A percentile compares a stretch with the other conserved stretches of the same genome.
Evolutionary conservation across 2,329 filamentous ascomycete species (phyloP).

Genomic region (Cordyceps cicadae): DNA sequence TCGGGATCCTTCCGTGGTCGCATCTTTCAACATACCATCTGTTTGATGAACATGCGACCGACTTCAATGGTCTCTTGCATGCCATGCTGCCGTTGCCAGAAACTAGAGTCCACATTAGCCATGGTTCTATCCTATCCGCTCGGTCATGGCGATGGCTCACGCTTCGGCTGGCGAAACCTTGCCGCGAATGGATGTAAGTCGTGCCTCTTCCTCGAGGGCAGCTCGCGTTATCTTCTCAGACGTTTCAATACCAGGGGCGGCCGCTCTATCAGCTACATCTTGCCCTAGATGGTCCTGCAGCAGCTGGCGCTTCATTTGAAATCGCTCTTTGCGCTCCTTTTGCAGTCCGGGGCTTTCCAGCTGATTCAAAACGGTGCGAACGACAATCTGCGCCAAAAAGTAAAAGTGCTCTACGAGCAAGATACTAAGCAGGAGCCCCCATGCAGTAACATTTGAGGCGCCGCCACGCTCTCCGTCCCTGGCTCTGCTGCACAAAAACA

Average conservation of each 20-base stretch:
- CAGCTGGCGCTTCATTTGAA: constrained; percentile 68
- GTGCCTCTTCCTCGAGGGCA: constrained; percentile 56
- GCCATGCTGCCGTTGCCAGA: constrained; percentile 54
- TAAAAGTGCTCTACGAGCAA: constrained; percentile 86
- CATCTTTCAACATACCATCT: constrained; percentile 24
- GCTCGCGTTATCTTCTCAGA: constrained; percentile 57
- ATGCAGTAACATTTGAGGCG: constrained; percentile 63
- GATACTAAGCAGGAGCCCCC: constrained; percentile 73
- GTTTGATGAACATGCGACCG: constrained; percentile 46
- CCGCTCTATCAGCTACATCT: constrained; percentile 41
- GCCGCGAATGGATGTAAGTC: constrained; percentile 39
- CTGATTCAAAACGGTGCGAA: constrained; percentile 66
- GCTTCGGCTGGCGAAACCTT: constrained; percentile 43
- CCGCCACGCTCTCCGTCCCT: constrained; percentile 56
- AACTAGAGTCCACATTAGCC: constrained; percentile 31
- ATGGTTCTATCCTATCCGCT: not conserved
- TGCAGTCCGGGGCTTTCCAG: constrained; percentile 80
- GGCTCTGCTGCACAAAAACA: constrained; percentile 77
- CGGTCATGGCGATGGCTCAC: constrained; percentile 24
- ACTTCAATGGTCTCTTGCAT: constrained; percentile 50
- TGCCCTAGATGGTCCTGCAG: constrained; percentile 64
- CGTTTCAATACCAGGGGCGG: constrained; percentile 38
- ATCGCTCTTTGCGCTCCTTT: constrained; percentile 76
- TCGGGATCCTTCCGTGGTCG: not conserved
- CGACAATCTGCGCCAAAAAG: constrained; percentile 64